phyloP scores from a whole-genome alignment of 2,329 filamentous ascomycete genomes.

The Coniochaeta sp. region DNA sequence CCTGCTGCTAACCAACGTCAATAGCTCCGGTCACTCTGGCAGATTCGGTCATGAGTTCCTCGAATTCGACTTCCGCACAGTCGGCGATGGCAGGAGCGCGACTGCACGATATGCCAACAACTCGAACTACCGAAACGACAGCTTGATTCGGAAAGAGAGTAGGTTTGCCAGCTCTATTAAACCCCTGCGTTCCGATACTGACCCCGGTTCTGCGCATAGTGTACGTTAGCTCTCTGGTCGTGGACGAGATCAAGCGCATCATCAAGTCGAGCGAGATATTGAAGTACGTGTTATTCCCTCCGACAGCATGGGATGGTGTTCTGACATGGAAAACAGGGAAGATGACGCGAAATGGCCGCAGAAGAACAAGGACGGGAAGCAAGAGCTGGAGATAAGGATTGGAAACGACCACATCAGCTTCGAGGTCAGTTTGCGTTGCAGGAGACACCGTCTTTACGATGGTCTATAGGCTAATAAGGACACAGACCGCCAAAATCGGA shows the following conservation, averaged over 20 bases:
- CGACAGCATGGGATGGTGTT: not conserved
- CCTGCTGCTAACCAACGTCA: constrained; percentile 9
- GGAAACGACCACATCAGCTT: constrained; percentile 97
- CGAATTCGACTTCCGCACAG: constrained; percentile 91
- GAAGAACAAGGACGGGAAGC: constrained; percentile 97
- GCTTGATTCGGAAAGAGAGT: constrained; percentile 99
- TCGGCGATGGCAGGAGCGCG: constrained; percentile 88
- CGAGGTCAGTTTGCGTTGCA: constrained; percentile 56
- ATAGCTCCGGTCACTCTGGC: constrained; percentile 91
- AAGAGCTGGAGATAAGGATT: constrained; percentile 90
- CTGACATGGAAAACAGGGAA: constrained; percentile 53
- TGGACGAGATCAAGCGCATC: constrained; percentile 93
- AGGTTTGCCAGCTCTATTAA: constrained; percentile 31
- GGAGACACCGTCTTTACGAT: not conserved
- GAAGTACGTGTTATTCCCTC: constrained; percentile 60
- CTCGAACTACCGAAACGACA: constrained; percentile 98
- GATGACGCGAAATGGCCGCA: constrained; percentile 98
- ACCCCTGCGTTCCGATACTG: not conserved
- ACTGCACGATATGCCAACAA: constrained; percentile 98
- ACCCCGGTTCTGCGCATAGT: constrained; percentile 44
- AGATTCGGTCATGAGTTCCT: constrained; percentile 97
- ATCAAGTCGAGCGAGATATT: constrained; percentile 96
- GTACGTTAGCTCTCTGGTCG: constrained; percentile 87
- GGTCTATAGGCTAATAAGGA: constrained; percentile 8
- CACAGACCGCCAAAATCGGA: constrained; percentile 92